A percentile compares a stretch with the other conserved stretches of the same genome.
phyloP scores from a whole-genome alignment of 1,284 basidiomycete genomes.

The Apiotrichum laibachii region DNA sequence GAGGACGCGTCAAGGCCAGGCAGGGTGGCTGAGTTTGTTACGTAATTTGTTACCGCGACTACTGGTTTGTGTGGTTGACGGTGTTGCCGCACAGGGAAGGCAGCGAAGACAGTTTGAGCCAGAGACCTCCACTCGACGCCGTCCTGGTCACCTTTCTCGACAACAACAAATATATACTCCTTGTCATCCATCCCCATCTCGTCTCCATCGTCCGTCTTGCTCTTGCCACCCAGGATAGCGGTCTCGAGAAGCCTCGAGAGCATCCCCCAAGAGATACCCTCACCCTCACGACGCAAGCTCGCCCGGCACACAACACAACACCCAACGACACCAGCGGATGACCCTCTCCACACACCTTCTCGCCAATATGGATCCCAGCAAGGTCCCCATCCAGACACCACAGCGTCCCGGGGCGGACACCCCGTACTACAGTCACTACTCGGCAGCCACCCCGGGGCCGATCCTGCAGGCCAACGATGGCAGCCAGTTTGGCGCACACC shows the following conservation, averaged over 20 bases:
- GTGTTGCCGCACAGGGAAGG: no score
- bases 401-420: neutral
- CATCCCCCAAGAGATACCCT: neutral
- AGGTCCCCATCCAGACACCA: constrained; percentile 17
- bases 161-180: neutral
- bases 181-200: neutral
- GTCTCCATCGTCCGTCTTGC: neutral
- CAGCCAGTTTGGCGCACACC: constrained; percentile 16
- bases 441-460: neutral
- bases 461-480: constrained; percentile 6
- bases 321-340: constrained; percentile 17
- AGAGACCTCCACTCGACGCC: neutral
- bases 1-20: no score
- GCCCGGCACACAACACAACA: neutral
- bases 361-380: constrained; percentile 29
- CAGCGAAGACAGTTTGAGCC: neutral
- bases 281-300: neutral
- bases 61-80: no score
- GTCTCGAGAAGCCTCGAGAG: neutral
- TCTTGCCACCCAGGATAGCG: neutral
- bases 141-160: neutral
- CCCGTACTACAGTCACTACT: neutral
- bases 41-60: no score
- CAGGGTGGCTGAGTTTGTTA: no score
- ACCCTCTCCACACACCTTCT: constrained; percentile 37